Evolutionary conservation across 2,329 filamentous ascomycete genomes (phyloP).

Genomic region (Fragosphaeria purpurea): DNA sequence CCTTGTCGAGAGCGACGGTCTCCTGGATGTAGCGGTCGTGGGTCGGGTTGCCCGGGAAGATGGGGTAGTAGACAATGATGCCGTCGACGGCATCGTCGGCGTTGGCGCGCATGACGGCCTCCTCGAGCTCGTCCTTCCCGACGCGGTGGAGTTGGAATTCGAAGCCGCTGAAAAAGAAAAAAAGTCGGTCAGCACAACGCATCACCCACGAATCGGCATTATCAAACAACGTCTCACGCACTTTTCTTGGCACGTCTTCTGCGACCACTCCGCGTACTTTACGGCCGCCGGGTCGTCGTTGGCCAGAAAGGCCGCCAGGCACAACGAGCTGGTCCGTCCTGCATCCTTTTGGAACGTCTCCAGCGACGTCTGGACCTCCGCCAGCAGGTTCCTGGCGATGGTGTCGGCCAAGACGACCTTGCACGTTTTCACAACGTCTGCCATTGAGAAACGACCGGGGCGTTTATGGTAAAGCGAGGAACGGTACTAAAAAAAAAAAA

Average conservation of each 20-base stretch:
- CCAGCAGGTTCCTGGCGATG: constrained; percentile 72
- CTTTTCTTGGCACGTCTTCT: constrained; percentile 94
- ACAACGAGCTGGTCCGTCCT: constrained; percentile 44
- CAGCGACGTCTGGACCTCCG: constrained; percentile 68
- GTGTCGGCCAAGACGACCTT: constrained; percentile 86
- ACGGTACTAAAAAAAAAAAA: background rate
- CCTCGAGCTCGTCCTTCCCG: constrained; percentile 80
- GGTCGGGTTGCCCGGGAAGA: constrained; percentile 68
- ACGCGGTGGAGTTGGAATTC: constrained; percentile 76
- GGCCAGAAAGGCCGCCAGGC: constrained; percentile 82
- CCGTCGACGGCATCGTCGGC: constrained; percentile 65
- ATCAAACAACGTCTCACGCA: constrained; percentile 27
- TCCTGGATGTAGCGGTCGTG: constrained; percentile 96
- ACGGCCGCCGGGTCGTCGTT: constrained; percentile 83
- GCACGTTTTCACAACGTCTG: constrained; percentile 56
- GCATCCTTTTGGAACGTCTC: constrained; percentile 52
- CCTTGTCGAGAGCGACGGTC: constrained; percentile 79
- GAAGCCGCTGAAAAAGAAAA: constrained; percentile 57
- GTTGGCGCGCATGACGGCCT: constrained; percentile 79
- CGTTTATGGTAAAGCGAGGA: too few relatives aligned
- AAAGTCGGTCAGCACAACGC: background rate
- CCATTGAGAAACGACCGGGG: constrained; percentile 22
- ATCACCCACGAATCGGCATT: background rate
- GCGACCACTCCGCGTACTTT: constrained; percentile 95
- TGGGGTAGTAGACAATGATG: constrained; percentile 97